These are phyloP conservation scores for Neonectria magnoliae DNA, from an alignment of 2,329 filamentous ascomycete genomes.

Conservation along the genomic window DNA sequence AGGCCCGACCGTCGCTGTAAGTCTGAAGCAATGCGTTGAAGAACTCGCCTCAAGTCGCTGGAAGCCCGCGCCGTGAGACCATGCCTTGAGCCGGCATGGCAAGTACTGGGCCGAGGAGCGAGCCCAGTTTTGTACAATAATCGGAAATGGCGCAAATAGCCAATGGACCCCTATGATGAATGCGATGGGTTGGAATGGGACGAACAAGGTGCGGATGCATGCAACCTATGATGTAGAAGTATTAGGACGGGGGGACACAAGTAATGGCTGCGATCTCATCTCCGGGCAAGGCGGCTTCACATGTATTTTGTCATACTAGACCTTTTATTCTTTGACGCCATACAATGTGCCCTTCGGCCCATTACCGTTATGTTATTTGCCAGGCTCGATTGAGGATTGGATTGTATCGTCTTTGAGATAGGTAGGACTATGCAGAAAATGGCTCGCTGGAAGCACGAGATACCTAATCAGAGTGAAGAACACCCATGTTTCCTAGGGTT, in stretches of 20 bases:
- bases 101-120: slow-evolving; percentile 33
- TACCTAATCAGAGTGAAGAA: neutral
- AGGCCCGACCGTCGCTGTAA: slow-evolving; percentile 63
- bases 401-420: too few relatives aligned
- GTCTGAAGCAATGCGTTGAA: slow-evolving; percentile 19
- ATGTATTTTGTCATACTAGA: slow-evolving; percentile 44
- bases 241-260: slow-evolving; percentile 34
- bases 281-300: slow-evolving; percentile 41
- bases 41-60: slow-evolving; percentile 24
- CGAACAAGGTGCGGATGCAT: slow-evolving; percentile 33
- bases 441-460: neutral
- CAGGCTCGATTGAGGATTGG: neutral
- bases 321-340: slow-evolving; percentile 35
- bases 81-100: slow-evolving; percentile 34
- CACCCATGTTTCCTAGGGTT: neutral
- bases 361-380: neutral
- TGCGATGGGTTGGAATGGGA: slow-evolving; percentile 32
- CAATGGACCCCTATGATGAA: slow-evolving; percentile 37
- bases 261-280: slow-evolving; percentile 45
- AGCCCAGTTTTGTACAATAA: slow-evolving; percentile 43
- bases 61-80: slow-evolving; percentile 23
- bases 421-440: neutral
- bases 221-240: slow-evolving; percentile 43
- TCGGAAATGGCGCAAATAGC: slow-evolving; percentile 41
- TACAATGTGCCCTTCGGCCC: slow-evolving; percentile 30